phyloP scores from a whole-genome alignment of 2,329 filamentous ascomycete species.

The Myriosclerotinia duriaeana region DNA sequence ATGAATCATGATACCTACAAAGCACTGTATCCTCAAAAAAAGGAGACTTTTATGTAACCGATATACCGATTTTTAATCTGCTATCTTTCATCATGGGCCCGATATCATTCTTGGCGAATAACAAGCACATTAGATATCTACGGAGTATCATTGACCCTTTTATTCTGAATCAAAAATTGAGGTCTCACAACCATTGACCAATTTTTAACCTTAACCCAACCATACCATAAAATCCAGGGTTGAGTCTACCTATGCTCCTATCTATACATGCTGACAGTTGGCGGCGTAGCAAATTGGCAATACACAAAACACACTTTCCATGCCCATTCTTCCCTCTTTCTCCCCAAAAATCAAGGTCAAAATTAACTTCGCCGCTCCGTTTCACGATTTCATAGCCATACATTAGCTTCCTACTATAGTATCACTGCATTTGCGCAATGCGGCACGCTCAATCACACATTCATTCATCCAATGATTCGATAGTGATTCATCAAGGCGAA shows the following conservation, averaged over 20 bases:
- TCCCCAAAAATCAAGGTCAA: neutral
- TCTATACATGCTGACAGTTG: neutral
- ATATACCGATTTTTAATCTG: neutral
- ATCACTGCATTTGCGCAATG: neutral
- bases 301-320: no score
- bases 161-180: neutral
- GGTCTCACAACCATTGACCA: slow-evolving; percentile 5
- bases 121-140: no score
- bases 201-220: neutral
- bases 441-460: neutral
- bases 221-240: neutral
- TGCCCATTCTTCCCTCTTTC: no score
- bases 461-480: neutral
- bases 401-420: neutral
- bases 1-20: no score
- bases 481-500: neutral
- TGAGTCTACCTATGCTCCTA: neutral
- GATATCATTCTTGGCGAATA: neutral
- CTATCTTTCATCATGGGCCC: neutral
- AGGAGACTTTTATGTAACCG: neutral
- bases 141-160: neutral
- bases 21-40: neutral
- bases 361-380: neutral
- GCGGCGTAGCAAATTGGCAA: slow-evolving; percentile 1
- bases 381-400: neutral